Conservation (phyloP, 495 filamentous ascomycete genomes). For the Aspergillus campestris region DNA sequence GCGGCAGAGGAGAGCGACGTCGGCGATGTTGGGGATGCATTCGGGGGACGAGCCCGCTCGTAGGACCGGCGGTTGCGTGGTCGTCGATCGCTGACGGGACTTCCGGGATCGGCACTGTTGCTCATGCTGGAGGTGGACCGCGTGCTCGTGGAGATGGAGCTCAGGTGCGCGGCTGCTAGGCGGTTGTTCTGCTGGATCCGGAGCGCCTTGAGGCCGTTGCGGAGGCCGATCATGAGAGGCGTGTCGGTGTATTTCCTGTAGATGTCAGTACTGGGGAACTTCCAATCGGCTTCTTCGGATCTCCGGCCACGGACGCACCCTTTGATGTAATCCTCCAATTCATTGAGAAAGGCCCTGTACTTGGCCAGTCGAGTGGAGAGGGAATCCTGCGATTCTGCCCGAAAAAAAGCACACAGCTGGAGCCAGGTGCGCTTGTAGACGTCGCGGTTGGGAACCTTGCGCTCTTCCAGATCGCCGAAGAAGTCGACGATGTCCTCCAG, state of each 20-base stretch:
- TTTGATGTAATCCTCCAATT: slow-evolving; percentile 38
- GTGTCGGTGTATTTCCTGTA: slow-evolving; percentile 23
- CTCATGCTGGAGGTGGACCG: slow-evolving; percentile 19
- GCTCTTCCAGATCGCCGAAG: slow-evolving; percentile 38
- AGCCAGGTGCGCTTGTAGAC: slow-evolving; percentile 45
- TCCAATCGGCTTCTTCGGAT: background rate
- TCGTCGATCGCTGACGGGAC: slow-evolving; percentile 23
- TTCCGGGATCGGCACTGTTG: slow-evolving; percentile 20
- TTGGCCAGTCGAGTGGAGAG: slow-evolving; percentile 44
- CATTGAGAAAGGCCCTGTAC: slow-evolving; percentile 45
- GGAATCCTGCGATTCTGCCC: slow-evolving; percentile 39
- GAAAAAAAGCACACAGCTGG: slow-evolving; percentile 40
- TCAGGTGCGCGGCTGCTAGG: slow-evolving; percentile 22
- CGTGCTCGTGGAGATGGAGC: slow-evolving; percentile 26
- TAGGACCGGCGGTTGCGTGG: slow-evolving; percentile 30
- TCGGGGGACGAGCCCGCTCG: slow-evolving; percentile 27
- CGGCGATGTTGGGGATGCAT: slow-evolving; percentile 23
- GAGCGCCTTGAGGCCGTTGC: slow-evolving; percentile 26
- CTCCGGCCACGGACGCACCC: slow-evolving; percentile 26
- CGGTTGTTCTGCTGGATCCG: slow-evolving; percentile 31
- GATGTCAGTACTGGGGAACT: background rate
- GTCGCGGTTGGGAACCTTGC: slow-evolving; percentile 24
- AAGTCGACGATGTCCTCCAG: slow-evolving; percentile 44
- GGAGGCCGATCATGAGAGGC: slow-evolving; percentile 23
- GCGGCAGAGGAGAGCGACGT: slow-evolving; percentile 24